Evolutionary conservation across 768 basidiomycete genomes (phyloP), one percentile per base, ranked within the genome.

Genomic region (Boletus coccyginus): DNA sequence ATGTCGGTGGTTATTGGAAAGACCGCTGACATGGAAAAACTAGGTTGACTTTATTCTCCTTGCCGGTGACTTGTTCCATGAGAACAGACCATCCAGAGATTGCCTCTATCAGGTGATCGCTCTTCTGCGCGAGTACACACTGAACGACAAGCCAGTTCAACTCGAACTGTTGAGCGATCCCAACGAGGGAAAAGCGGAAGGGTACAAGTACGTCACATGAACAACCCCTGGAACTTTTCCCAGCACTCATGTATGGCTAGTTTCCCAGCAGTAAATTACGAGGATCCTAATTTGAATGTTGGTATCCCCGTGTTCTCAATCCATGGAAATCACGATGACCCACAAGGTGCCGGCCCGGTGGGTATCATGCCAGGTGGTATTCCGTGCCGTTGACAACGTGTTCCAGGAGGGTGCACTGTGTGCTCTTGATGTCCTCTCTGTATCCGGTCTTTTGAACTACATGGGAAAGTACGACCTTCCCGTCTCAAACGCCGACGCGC

Each of bases 251-350:
- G 10, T n/a, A 32, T 21, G 2, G 24, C 7, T 63, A 98, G 94
- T 16, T 99, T 98, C 67, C 97, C 97, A 13, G 93, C 94, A 1
- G 76, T 99, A 60, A 98, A 99, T 71, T 98, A 98, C 66, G 94
- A 99, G 71, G 96, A 99, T 64, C 85, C 88, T 2, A 98, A 99
- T 69, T 78, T 98, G 54, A 99, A 99, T 69, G 81, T 99, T 49
- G 85, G 84, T 5, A 92, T 97, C n/a, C 97, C 97, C 4, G 90
- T 98, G 31, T 99, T 99, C 74, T 98, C 96, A 0, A 98, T 99
- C 50, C 97, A 99, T 66, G 97, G 97, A 42, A 99, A 99, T 67
- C 97, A 99, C 72, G 97, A 99, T 66, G 97, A 99, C 65, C 97
- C 97, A 35, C 97, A 98, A 74, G 97, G 97, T 19, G 88, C 94